Base-by-base conservation (phyloP, 2,329 filamentous ascomycete genomes). In the Trichophyton mentagrophytes region DNA sequence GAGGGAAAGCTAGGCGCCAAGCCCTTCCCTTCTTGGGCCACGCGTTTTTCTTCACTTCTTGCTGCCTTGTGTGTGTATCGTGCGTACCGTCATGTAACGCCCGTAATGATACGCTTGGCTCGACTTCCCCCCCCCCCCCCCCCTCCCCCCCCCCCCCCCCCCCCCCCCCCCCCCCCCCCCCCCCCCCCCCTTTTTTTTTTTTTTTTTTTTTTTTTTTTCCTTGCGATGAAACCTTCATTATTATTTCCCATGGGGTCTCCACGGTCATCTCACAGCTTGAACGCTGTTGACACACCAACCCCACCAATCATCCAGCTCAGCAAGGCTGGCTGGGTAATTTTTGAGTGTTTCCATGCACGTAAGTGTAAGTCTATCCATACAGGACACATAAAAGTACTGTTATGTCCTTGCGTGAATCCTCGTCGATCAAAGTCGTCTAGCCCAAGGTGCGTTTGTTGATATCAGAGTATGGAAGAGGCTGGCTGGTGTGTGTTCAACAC, bases 171-270 rank as follows among this genome's bases (percentile, higher is more conserved):
- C n/a, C n/a, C n/a, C n/a, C n/a, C n/a, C n/a, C n/a, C n/a, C n/a
- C n/a, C n/a, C n/a, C n/a, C n/a, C n/a, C n/a, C n/a, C n/a, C n/a
- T n/a, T n/a, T n/a, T n/a, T n/a, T n/a, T 8, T 11, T 11, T 11
- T 36, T 36, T 36, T 36, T 30, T 36, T 9, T 36, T 36, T 36
- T 33, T 53, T n/a, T 53, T 53, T 9, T 20, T 20, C 3, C 17
- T 55, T 55, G 51, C 51, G 51, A 55, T 55, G 51, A 51, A 51
- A 51, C 46, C 46, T 51, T 25, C 46, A n/a, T 17, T n/a, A 17
- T 44, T 17, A 51, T 55, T 36, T 55, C 51, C 51, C 51, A 55
- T 36, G 30, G 30, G 49, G 30, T 55, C 25, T 55, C 51, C 51
- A 55, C 51, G 33, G 30, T 36, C 25, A 55, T 55, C 27, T 55